A percentile compares a stretch with the other conserved stretches of the same genome.
These are phyloP conservation scores for Lecanicillium sp. DNA, from an alignment of 2,329 filamentous ascomycete genomes.

Conservation along the genomic window DNA sequence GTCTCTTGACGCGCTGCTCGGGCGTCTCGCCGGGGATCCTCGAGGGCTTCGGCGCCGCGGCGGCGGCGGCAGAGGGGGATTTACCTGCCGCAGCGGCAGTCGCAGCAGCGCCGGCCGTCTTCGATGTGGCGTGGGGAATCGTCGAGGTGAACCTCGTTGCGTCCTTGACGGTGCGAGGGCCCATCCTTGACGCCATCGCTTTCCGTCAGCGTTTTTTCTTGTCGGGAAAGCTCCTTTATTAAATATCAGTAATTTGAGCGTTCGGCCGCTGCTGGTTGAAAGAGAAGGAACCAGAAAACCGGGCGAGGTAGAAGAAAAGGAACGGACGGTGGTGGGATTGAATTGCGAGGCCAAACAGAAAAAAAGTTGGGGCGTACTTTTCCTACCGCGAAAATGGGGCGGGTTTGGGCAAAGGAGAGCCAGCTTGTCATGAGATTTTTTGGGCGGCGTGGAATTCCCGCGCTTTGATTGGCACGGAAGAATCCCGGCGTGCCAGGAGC, in stretches of 20 bases:
- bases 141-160: conserved; percentile 63
- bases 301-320: too few species aligned
- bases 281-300: too few species aligned
- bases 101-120: conserved; percentile 38
- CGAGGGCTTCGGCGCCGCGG: conserved; percentile 21
- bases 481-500: conserved; percentile 6
- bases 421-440: conserved; percentile 15
- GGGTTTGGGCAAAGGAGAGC: conserved; percentile 8
- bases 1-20: conserved; percentile 61
- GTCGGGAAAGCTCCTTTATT: background rate
- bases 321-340: too few species aligned
- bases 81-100: conserved; percentile 23
- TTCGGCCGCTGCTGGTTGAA: background rate
- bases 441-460: conserved; percentile 13
- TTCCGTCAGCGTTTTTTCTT: background rate
- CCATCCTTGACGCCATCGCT: conserved; percentile 37
- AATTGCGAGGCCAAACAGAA: background rate
- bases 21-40: conserved; percentile 51
- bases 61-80: conserved; percentile 12
- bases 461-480: conserved; percentile 15
- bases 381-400: conserved; percentile 1
- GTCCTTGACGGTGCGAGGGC: conserved; percentile 66
- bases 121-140: conserved; percentile 59
- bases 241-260: background rate
- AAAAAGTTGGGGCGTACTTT: background rate